phyloP scores from a whole-genome alignment of 257 asterid species.

The Nyctanthes arbortristis region DNA sequence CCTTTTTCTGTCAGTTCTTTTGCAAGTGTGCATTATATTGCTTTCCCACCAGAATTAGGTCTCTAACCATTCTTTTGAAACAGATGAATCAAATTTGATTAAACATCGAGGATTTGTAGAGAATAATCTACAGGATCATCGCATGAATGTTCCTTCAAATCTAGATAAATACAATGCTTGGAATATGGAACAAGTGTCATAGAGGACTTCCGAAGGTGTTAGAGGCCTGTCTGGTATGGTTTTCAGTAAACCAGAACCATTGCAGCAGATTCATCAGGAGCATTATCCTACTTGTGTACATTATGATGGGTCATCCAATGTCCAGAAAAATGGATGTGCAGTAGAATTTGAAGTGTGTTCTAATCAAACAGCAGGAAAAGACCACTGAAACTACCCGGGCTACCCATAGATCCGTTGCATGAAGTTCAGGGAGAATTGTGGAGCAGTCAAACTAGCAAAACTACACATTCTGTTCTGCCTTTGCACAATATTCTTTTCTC shows the following conservation, averaged over 20 bases:
- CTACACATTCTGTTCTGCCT: conserved; percentile 14
- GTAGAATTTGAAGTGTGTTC: conserved; percentile 20
- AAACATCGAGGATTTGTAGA: conserved; percentile 18
- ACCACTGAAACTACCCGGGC: conserved; percentile 26
- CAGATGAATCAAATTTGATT: conserved; percentile 22
- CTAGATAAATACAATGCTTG: conserved; percentile 19
- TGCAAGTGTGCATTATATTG: neutral
- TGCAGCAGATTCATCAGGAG: conserved; percentile 17
- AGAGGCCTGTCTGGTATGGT: conserved; percentile 27
- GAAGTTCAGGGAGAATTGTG: conserved; percentile 23
- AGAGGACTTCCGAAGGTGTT: conserved; percentile 21
- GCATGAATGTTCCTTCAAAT: conserved; percentile 22
- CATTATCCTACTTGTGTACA: conserved; percentile 24
- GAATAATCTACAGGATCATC: conserved; percentile 25
- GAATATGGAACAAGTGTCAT: conserved; percentile 20
- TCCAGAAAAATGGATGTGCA: conserved; percentile 19
- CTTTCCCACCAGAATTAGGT: conserved; percentile 6
- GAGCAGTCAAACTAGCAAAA: conserved; percentile 31
- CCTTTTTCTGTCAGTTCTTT: neutral
- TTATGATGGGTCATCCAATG: conserved; percentile 25
- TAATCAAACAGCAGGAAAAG: conserved; percentile 11
- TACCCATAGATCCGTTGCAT: neutral
- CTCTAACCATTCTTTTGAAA: conserved; percentile 15
- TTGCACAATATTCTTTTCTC: conserved; percentile 29
- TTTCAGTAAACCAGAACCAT: conserved; percentile 18